Evolutionary conservation across 2,329 filamentous ascomycete species (phyloP).

Genomic region (Pseudogymnoascus sp.): DNA sequence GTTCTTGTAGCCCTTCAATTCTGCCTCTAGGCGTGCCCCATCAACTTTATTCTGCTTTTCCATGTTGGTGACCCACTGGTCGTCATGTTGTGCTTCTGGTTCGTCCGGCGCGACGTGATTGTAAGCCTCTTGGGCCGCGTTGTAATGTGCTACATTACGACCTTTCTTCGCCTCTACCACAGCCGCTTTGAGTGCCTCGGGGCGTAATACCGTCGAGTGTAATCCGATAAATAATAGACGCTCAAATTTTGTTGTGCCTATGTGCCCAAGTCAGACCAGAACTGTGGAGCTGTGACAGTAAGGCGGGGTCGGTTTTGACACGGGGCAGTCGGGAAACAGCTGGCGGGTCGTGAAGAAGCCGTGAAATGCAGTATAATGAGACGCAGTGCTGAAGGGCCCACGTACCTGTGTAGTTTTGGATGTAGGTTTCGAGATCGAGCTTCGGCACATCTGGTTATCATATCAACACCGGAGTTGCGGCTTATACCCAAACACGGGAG

Average conservation of each 20-base stretch:
- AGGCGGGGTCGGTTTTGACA: not conserved
- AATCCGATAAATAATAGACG: slow-evolving; percentile 76
- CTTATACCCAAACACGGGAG: not conserved
- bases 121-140: slow-evolving; percentile 58
- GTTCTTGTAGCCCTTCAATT: slow-evolving; percentile 90
- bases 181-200: slow-evolving; percentile 75
- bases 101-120: slow-evolving; percentile 56
- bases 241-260: slow-evolving; percentile 73
- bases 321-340: not conserved
- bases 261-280: slow-evolving; percentile 8
- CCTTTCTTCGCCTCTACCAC: slow-evolving; percentile 68
- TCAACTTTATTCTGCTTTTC: slow-evolving; percentile 61
- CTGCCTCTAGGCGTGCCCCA: slow-evolving; percentile 67
- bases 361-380: not conserved
- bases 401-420: slow-evolving; percentile 78
- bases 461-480: not conserved
- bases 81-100: slow-evolving; percentile 58
- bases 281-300: not conserved
- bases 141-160: slow-evolving; percentile 65
- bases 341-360: not conserved
- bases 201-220: slow-evolving; percentile 64
- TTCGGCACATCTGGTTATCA: slow-evolving; percentile 61
- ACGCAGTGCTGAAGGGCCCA: not conserved
- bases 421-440: slow-evolving; percentile 85
- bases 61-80: slow-evolving; percentile 64